Evolutionary conservation across 176 grass and related monocot genomes (phyloP), one percentile per base, ranked within the genome.

Genomic region (Eremochloa ophiuroides): DNA sequence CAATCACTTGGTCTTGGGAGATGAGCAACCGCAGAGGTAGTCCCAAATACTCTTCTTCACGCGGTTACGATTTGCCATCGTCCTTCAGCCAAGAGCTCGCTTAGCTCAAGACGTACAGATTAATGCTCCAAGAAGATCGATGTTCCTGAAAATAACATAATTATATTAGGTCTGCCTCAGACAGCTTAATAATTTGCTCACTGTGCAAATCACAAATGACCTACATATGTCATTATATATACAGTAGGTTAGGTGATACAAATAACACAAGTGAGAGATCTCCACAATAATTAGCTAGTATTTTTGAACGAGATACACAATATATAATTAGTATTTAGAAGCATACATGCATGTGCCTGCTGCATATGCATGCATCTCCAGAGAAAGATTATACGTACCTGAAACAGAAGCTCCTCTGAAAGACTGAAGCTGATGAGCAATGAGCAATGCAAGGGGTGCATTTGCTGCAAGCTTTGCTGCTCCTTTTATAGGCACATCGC

Each of bases 31-130:
- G 31, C 76, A 88, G 18, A 88, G 68, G 30, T 61, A 0, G 23
- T 79, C 7, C 86, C 86, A 88, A 23, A 88, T 88, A 75, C 81
- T 88, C 86, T 31, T 88, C 69, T 84, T 88, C 44, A 88, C 75
- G 1, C 46, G 29, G 39, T 80, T 84, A 27, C 66, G 86, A 15
- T 53, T 77, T 5, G 48, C 56, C 86, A 78, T 83, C 26, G n/a
- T 12, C 2, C 20, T 73, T 65, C 22, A 16, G 48, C 46, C 58
- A 29, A 27, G 23, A 51, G 26, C 62, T 87, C 47, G 33, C 15
- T 10, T 28, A 26, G 38, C 47, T 0, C 17, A 38, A 77, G 65
- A 25, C 20, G 13, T 48, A 63, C 55, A 65, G n/a, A n/a, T n/a
- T n/a, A 77, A 44, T 17, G 43, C 7, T 73, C 2, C 58, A 77